Evolutionary conservation across 495 filamentous ascomycete genomes (phyloP), one percentile per base, ranked within the genome.

Genomic region (Rhypophila decipiens): DNA sequence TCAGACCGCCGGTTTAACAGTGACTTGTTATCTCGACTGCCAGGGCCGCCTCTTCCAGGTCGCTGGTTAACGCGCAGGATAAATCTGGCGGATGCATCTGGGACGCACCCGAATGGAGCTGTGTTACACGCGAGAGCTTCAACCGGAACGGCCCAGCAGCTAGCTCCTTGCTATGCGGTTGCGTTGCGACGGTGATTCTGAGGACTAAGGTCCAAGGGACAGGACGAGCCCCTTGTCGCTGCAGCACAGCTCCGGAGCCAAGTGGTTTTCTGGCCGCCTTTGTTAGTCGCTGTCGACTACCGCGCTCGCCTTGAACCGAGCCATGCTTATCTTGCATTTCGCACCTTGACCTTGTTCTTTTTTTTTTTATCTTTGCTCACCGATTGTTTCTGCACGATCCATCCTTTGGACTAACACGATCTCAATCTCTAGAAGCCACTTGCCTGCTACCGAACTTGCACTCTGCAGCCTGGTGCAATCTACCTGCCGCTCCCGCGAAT

Each of bases 321-420:
- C 5, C 8, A 17, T 27, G 24, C 41, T 49, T 58, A 63, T 63
- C 59, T 60, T 47, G 56, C 59, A 54, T 51, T 15, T n/a, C n/a
- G 18, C 34, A 21, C 29, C 42, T 45, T 39, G 11, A 22, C 7
- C 33, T 33, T 45, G 17, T 29, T n/a, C 39, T 37, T 43, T 40
- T 31, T 24, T 17, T 41, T 34, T 42, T 27, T 49, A 36, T 52
- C 46, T 57, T 42, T 38, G 27, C 46, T 63, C 51, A 57, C 53
- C 57, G 51, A 53, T 51, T 46, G 38, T 57, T n/a, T 51, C 36
- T 45, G 51, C 46, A 49, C 44, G 46, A 24, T 42, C 23, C 20
- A 41, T 15, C 19, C 19, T 36, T 31, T 31, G 7, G 27, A 31
- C 27, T 31, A 31, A 31, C 27, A 31, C 27, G 27, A 31, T 31